Evolutionary conservation across 1,284 basidiomycete species (phyloP), one percentile per base, ranked within the genome.

Genomic region (Ceratobasidium sp.): DNA sequence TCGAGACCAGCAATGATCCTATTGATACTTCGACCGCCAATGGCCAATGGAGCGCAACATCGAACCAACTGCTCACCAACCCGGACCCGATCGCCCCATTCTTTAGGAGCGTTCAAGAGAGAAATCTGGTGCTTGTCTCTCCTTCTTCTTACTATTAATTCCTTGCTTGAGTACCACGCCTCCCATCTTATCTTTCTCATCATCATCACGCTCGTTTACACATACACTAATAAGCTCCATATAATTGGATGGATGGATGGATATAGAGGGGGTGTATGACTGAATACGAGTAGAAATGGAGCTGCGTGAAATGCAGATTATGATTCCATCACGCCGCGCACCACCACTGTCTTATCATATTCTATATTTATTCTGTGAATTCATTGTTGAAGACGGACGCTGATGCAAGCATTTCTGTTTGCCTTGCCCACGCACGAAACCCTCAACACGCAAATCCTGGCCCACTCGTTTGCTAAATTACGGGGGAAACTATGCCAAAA

Each of bases 31-130:
- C 57, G 31, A 40, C 58, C 53, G 55, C 55, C 20, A 67, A 78
- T 84, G 76, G 79, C 78, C 82, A 84, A 67, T 86, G 85, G 85
- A 68, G 53, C 53, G 47, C 62, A n/a, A 67, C 65, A 13, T 65
- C 70, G 8, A 55, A 65, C 54, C 60, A 69, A 62, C 69, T 70
- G 32, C 57, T 72, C 53, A 38, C 34, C 65, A 65, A 57, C 47
- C 73, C 73, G 65, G 81, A 85, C 73, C 79, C 82, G 53, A 80
- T 87, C 74, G 86, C 89, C 64, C 78, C 87, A 57, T 90, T 84
- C 77, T 85, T 80, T 78, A 79, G 76, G 69, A 77, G 77, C 72
- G 77, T 78, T 68, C 82, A 83, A 76, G 84, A 85, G 74, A 81
- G 83, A 78, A 80, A 78, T 73, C 73, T 84, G 79, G 84, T 84